These are phyloP conservation scores for Ceratopteris richardii DNA, from an alignment of 75 land plant species.

Conservation along the genomic window DNA sequence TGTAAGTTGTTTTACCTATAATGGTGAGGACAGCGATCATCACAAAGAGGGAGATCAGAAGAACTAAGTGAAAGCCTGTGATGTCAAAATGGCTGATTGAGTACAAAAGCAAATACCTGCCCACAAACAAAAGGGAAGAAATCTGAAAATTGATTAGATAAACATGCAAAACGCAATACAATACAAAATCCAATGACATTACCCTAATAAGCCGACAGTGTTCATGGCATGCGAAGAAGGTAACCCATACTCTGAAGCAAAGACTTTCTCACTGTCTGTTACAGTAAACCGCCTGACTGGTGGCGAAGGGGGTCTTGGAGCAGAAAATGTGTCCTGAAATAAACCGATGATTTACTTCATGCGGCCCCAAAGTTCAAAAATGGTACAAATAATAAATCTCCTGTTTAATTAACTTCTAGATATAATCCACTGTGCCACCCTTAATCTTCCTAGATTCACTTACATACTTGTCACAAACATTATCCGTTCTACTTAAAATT, in stretches of 20 bases:
- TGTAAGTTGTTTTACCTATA: not conserved
- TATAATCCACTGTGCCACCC: no score
- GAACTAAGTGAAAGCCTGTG: not conserved
- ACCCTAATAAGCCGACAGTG: slow-evolving; percentile 90
- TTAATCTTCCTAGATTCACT: no score
- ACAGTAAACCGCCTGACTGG: slow-evolving; percentile 76
- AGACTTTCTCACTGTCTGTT: slow-evolving; percentile 64
- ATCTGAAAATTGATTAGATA: not conserved
- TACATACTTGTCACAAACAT: no score
- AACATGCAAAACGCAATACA: not conserved
- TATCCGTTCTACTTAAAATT: no score
- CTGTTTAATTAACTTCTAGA: no score
- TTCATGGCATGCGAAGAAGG: slow-evolving; percentile 97
- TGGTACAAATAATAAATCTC: no score
- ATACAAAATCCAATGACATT: not conserved
- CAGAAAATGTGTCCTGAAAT: slow-evolving; percentile 78
- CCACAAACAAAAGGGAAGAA: not conserved
- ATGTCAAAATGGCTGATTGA: not conserved
- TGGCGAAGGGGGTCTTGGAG: slow-evolving; percentile 90
- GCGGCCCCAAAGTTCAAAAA: no score
- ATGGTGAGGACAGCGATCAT: not conserved
- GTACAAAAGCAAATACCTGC: slow-evolving; percentile 6
- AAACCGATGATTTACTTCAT: not conserved
- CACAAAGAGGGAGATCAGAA: not conserved
- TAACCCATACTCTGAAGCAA: slow-evolving; percentile 88